Evolutionary conservation across 2,329 filamentous ascomycete genomes (phyloP).

Genomic region (Nothophoma quercina): DNA sequence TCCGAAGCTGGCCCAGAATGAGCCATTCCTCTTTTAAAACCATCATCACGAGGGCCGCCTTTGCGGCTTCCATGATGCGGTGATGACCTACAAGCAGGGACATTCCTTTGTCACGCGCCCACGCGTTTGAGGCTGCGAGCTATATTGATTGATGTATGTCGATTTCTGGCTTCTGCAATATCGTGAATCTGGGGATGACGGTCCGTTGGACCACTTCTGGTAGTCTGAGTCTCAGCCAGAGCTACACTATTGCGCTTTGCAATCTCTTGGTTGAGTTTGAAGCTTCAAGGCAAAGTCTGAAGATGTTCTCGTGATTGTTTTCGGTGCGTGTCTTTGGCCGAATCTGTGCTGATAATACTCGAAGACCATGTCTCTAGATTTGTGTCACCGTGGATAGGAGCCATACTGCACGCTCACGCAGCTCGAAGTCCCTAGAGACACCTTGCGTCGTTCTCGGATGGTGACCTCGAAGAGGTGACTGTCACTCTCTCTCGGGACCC

Average conservation of each 20-base stretch:
- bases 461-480: too few relatives aligned
- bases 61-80: conserved; percentile 69
- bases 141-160: conserved; percentile 9
- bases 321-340: neutral
- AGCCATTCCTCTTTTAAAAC: conserved; percentile 76
- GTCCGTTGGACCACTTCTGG: conserved; percentile 50
- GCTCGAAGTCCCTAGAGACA: too few relatives aligned
- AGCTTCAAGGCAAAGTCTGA: conserved; percentile 50
- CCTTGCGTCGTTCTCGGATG: too few relatives aligned
- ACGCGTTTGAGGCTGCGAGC: conserved; percentile 24
- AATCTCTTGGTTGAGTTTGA: conserved; percentile 47
- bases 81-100: conserved; percentile 73
- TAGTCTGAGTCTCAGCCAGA: conserved; percentile 50
- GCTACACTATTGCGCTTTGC: conserved; percentile 38
- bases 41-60: conserved; percentile 76
- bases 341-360: conserved; percentile 1
- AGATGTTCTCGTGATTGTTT: neutral
- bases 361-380: neutral
- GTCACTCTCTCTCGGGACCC: too few relatives aligned
- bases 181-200: conserved; percentile 40
- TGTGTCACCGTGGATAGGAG: too few relatives aligned
- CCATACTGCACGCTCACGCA: too few relatives aligned
- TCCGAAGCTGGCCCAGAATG: conserved; percentile 75
- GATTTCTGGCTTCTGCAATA: conserved; percentile 8
- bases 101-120: conserved; percentile 52